Conservation (phyloP, 2,329 filamentous ascomycete species). For the Arthroderma uncinatum region DNA sequence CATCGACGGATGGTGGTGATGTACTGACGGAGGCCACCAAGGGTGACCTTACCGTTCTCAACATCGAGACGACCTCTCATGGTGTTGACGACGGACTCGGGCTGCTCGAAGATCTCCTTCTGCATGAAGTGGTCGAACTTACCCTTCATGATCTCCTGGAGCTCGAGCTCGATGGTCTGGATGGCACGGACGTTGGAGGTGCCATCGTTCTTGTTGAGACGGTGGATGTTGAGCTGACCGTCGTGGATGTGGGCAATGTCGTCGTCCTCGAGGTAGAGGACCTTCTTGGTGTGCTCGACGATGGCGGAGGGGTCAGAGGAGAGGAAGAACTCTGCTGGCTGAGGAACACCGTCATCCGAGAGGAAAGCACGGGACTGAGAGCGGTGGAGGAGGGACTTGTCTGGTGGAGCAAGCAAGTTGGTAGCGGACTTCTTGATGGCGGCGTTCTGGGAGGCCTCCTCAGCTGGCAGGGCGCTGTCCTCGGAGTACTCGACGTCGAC, state of each 20-base stretch:
- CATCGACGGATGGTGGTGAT: conserved; percentile 93
- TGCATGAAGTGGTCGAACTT: conserved; percentile 99
- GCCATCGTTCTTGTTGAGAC: conserved; percentile 90
- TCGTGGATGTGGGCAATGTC: conserved; percentile 99
- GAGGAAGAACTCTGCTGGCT: conserved; percentile 98
- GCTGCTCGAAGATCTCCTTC: conserved; percentile 99
- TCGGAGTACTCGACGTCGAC: conserved; percentile 97
- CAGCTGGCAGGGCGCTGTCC: conserved; percentile 76
- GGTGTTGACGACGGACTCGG: conserved; percentile 97
- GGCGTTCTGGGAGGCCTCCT: conserved; percentile 90
- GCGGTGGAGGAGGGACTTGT: conserved; percentile 96
- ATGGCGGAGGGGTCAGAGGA: conserved; percentile 97
- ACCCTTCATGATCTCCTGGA: conserved; percentile 99
- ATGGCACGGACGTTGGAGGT: conserved; percentile 95
- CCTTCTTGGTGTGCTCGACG: conserved; percentile 99
- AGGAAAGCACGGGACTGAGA: conserved; percentile 98
- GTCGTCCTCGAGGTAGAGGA: conserved; percentile 98
- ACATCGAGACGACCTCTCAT: conserved; percentile 97
- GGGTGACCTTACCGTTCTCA: conserved; percentile 85
- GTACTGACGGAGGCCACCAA: conserved; percentile 92
- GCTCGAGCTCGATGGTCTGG: conserved; percentile 95
- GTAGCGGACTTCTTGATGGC: conserved; percentile 81
- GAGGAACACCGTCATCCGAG: conserved; percentile 93
- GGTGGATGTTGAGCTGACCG: conserved; percentile 97
- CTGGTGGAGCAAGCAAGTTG: conserved; percentile 70